phyloP scores from a whole-genome alignment of 2,329 filamentous ascomycete genomes.

The Colletotrichum tabaci region DNA sequence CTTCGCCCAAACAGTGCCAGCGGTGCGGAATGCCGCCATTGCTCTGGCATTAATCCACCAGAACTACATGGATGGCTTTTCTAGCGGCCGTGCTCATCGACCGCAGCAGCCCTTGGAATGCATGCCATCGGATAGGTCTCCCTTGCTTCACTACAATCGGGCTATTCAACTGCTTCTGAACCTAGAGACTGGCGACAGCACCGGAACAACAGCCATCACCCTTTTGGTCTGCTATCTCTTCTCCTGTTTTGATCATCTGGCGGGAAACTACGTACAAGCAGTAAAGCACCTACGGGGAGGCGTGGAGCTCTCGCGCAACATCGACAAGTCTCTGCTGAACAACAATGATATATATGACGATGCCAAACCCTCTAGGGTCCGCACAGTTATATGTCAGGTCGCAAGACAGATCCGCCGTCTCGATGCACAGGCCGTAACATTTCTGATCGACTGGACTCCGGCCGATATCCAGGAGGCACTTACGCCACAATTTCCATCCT shows the following conservation, averaged over 20 bases:
- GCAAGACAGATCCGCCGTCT: constrained; percentile 54
- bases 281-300: constrained; percentile 54
- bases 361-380: background rate
- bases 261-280: constrained; percentile 53
- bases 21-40: constrained; percentile 53
- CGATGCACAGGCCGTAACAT: constrained; percentile 54
- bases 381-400: constrained; percentile 48
- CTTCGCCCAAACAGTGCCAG: constrained; percentile 53
- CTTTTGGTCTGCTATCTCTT: constrained; percentile 58
- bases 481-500: background rate
- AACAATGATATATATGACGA: constrained; percentile 20
- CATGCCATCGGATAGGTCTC: background rate
- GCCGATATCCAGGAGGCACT: constrained; percentile 45
- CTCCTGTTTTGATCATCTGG: constrained; percentile 55
- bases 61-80: constrained; percentile 45
- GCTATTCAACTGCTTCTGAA: background rate
- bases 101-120: background rate
- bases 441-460: constrained; percentile 54
- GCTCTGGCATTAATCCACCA: constrained; percentile 50
- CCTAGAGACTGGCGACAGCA: constrained; percentile 34
- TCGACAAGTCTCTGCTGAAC: constrained; percentile 39
- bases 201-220: constrained; percentile 50
- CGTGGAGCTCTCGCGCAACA: constrained; percentile 49
- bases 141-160: background rate
- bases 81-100: constrained; percentile 21